Conservation (phyloP, 441 rosid species). For the Croton laevigatus region DNA sequence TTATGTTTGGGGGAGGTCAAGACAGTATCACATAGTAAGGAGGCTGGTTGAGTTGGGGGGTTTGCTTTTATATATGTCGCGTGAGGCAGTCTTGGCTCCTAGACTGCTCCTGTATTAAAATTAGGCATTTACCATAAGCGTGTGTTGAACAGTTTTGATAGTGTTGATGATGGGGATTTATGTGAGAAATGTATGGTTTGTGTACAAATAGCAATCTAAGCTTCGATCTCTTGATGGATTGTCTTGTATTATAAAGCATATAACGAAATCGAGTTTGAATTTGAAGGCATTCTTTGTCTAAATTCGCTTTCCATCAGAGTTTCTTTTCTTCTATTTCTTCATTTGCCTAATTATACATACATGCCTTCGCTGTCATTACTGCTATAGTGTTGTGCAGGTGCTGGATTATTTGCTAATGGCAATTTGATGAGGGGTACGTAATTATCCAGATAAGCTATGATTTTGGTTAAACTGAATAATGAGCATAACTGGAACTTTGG, state of each 20-base stretch:
- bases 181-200: constrained; percentile 23
- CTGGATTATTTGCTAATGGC: background rate
- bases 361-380: background rate
- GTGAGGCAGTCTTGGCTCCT: constrained; percentile 24
- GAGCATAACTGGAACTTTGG: no score
- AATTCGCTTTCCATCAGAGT: background rate
- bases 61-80: constrained; percentile 29
- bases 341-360: background rate
- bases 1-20: constrained; percentile 30
- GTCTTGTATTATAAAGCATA: constrained; percentile 20
- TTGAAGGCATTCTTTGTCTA: constrained; percentile 26
- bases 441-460: background rate
- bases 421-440: background rate
- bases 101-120: constrained; percentile 22
- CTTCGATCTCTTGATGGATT: constrained; percentile 17
- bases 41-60: constrained; percentile 20
- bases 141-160: constrained; percentile 43
- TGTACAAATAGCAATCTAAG: constrained; percentile 6
- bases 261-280: constrained; percentile 13
- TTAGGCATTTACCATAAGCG: constrained; percentile 21
- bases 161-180: constrained; percentile 9
- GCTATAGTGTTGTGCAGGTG: background rate
- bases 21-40: constrained; percentile 28
- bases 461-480: background rate
- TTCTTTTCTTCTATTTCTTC: background rate